Evolutionary conservation across 192 early-diverging fungal species (phyloP).

Genomic region (Phlyctochytrium planicorne): DNA sequence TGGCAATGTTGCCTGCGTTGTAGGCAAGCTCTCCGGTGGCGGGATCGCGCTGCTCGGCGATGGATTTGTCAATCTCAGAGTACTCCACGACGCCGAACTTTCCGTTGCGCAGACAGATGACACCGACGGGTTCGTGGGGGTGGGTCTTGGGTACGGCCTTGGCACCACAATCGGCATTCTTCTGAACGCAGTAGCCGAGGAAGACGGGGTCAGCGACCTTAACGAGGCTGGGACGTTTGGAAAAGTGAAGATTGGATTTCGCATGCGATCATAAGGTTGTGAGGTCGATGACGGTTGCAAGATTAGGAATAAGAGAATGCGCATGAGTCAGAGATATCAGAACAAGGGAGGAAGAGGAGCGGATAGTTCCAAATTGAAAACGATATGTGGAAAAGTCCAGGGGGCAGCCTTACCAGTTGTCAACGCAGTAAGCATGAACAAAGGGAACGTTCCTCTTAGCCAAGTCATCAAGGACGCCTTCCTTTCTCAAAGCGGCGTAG

Average conservation of each 20-base stretch:
- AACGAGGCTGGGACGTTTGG: slow-evolving; percentile 66
- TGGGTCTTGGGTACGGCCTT: slow-evolving; percentile 88
- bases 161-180: slow-evolving; percentile 90
- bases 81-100: slow-evolving; percentile 93
- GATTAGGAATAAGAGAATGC: neutral
- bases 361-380: too few species aligned
- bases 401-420: slow-evolving; percentile 69
- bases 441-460: slow-evolving; percentile 80
- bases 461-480: slow-evolving; percentile 80
- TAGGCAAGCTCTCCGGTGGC: slow-evolving; percentile 72
- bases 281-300: neutral
- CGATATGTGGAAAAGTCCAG: neutral
- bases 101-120: slow-evolving; percentile 85
- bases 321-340: neutral
- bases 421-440: slow-evolving; percentile 95
- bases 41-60: slow-evolving; percentile 66
- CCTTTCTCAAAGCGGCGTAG: slow-evolving; percentile 85
- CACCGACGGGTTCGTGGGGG: slow-evolving; percentile 91
- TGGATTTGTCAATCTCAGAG: slow-evolving; percentile 82
- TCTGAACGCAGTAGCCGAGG: slow-evolving; percentile 86
- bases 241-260: too few species aligned
- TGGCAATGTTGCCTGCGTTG: slow-evolving; percentile 96
- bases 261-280: too few species aligned
- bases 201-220: slow-evolving; percentile 96
- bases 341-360: neutral